Base-by-base conservation (phyloP, 495 filamentous ascomycete species). In the Annulohypoxylon nitens region DNA sequence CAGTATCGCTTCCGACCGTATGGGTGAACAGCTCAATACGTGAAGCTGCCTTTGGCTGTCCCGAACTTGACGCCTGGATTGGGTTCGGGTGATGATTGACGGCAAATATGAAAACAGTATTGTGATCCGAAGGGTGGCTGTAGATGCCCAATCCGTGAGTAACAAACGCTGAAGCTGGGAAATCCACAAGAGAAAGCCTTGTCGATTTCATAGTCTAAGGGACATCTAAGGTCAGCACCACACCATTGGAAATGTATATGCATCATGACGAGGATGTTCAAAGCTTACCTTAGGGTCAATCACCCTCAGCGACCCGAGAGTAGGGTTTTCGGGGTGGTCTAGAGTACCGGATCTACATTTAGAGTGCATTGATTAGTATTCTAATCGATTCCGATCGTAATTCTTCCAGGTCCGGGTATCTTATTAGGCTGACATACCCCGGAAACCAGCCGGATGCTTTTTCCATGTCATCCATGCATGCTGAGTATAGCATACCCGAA, bases 61-160 rank as follows among this genome's bases (percentile, higher is more conserved):
- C 74, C 11, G 63, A 18, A 18, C 66, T 2, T 6, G 30, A 30
- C 2, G 30, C 5, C 3, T 30, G 30, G 30, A 30, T 30, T 1
- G 30, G 30, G 5, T 30, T 30, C 51, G 30, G 20, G 70, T 53
- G 54, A 53, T 62, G 76, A 80, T 69, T 72, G 83, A 90, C 76
- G 7, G 85, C 89, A 63, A 86, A 88, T 69, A 91, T 87, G 76
- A 89, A 91, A 8, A 90, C 86, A 0, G 87, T 83, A 5, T 79
- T 70, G 1, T 78, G 62, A 20, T 80, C 74, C 9, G 81, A 74
- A 0, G 81, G 83, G 33, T 88, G 84, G 0, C 73, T 76, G 43
- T 88, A 83, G 4, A 91, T 81, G 55, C 88, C 86, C 63, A 91
- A 88, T 8, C 89, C 89, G 67, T 91, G 89, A 0, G 88, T 89